These are phyloP conservation scores for Aspergillus japonicus DNA, from an alignment of 2,329 filamentous ascomycete genomes.

Conservation along the genomic window DNA sequence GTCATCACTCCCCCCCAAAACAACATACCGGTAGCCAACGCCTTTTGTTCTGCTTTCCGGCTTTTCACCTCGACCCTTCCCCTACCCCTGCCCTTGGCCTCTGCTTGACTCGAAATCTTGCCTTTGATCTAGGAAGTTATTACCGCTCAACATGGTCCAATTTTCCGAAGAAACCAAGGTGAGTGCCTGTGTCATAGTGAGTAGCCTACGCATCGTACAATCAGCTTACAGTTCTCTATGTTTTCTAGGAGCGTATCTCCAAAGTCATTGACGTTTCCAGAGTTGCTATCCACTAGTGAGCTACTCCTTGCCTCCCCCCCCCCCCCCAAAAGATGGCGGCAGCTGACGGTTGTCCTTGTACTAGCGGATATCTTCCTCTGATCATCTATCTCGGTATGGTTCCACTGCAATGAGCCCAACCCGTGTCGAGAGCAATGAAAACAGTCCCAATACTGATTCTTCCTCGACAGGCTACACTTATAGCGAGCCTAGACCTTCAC, in stretches of 20 bases:
- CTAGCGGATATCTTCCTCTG: constrained; percentile 89
- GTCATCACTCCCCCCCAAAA: constrained; percentile 15
- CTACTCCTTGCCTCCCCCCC: constrained; percentile 10
- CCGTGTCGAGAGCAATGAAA: neutral
- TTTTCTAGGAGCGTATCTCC: constrained; percentile 86
- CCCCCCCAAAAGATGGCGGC: neutral
- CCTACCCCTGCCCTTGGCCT: neutral
- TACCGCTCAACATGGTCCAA: constrained; percentile 49
- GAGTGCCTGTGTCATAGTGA: constrained; percentile 9
- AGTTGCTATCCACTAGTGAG: constrained; percentile 93
- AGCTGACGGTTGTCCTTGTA: constrained; percentile 21
- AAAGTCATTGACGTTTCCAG: constrained; percentile 94
- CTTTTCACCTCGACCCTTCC: neutral
- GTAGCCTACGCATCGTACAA: neutral
- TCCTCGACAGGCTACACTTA: constrained; percentile 74
- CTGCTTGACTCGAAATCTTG: neutral
- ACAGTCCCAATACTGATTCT: constrained; percentile 16
- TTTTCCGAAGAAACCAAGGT: constrained; percentile 99
- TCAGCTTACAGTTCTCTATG: constrained; percentile 12
- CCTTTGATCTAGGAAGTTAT: neutral
- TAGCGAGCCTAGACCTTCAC: constrained; percentile 83
- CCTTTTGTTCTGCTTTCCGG: neutral
- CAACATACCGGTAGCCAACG: neutral
- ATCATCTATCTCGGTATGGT: constrained; percentile 89
- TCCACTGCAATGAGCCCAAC: neutral